Evolutionary conservation across 1,284 basidiomycete genomes (phyloP), one percentile per base, ranked within the genome.

Genomic region (Ustilago nuda): DNA sequence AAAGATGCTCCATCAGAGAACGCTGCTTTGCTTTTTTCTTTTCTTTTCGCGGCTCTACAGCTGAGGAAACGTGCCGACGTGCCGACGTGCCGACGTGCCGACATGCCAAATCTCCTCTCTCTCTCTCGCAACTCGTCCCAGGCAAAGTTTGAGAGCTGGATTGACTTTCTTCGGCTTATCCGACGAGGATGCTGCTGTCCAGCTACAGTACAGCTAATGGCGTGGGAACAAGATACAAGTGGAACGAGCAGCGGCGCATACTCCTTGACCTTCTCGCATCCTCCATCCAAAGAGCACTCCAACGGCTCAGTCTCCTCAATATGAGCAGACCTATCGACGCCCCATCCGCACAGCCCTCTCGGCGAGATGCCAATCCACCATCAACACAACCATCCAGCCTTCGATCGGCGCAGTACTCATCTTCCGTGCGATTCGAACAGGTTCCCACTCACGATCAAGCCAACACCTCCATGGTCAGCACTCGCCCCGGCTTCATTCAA

Each of bases 281-380:
- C 36, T 54, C 52, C 33, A 54, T 54, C 48, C 30, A 52, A n/a
- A 50, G 41, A 15, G 13, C 27, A 19, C 23, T 45, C 54, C 19
- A 36, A 36, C 51, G 13, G 35, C 12, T 55, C 36, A 36, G 36
- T 55, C 30, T 27, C 19, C 55, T 35, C 32, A 23, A 30, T 9
- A 68, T 67, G 62, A 74, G 66, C 60, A 59, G 30, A 32, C 72
- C 72, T 37, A 74, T 63, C 60, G 50, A 70, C 32, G 66, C 72
- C 7, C 56, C 66, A n/a, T 41, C 53, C 36, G 48, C 57, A 17
- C 36, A 43, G 33, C 4, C 61, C 27, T 43, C 56, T 17, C 48
- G 36, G 13, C 56, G 43, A 39, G 12, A 37, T 9, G 36, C 17
- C 50, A n/a, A 51, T 32, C 41, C 48, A 58, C 35, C 55, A 58